phyloP scores from a whole-genome alignment of 768 basidiomycete species.

The Boletus huronensis region DNA sequence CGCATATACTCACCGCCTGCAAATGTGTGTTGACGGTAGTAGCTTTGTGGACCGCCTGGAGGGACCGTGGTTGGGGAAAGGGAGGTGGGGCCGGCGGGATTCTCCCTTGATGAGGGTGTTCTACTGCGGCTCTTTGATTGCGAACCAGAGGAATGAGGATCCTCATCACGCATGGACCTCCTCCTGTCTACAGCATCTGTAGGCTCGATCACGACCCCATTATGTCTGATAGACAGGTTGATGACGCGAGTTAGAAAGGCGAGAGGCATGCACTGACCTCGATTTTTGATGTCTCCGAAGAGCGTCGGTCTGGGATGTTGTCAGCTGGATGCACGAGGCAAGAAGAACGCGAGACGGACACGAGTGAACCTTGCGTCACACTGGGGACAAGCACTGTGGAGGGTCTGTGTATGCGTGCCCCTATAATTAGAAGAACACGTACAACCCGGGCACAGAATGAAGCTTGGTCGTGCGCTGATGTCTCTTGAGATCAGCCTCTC shows the following conservation, averaged over 20 bases:
- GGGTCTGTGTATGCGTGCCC: constrained; percentile 15
- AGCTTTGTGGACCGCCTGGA: constrained; percentile 45
- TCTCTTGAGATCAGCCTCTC: constrained; percentile 78
- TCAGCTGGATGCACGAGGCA: constrained; percentile 16
- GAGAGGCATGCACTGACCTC: constrained; percentile 42
- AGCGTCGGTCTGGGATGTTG: constrained; percentile 62
- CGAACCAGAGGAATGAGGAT: constrained; percentile 38
- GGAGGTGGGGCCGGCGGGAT: constrained; percentile 29
- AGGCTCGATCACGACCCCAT: constrained; percentile 63
- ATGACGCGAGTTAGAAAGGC: neutral
- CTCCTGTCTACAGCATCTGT: constrained; percentile 22
- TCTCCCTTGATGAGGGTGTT: constrained; percentile 45
- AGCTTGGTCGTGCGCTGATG: constrained; percentile 78
- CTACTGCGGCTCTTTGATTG: constrained; percentile 49
- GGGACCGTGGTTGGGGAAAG: constrained; percentile 35
- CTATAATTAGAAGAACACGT: constrained; percentile 26
- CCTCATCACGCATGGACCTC: constrained; percentile 20
- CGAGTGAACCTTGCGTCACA: constrained; percentile 79
- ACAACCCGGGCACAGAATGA: constrained; percentile 76
- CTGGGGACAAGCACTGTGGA: constrained; percentile 64
- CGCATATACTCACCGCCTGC: constrained; percentile 35
- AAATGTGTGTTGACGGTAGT: constrained; percentile 65
- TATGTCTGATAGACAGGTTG: constrained; percentile 41
- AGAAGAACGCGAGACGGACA: constrained; percentile 41
- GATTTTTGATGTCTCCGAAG: constrained; percentile 79